Base-by-base conservation (phyloP, 768 basidiomycete species). In the Candolleomyces efflorescens region DNA sequence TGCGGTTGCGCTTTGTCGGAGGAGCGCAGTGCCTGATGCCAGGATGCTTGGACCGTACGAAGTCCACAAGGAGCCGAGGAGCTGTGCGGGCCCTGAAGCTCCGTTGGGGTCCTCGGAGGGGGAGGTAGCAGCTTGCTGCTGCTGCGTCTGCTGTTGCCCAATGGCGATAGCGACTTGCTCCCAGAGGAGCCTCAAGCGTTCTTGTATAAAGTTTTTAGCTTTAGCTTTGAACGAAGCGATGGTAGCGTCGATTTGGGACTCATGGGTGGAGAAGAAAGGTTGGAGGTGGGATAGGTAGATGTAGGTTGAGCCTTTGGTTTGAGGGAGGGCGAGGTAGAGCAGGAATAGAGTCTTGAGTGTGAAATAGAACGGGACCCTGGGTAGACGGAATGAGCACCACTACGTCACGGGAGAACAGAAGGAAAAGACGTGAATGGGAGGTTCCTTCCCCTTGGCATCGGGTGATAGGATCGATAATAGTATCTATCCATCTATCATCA, bases 301-400 rank as follows among this genome's bases (percentile, higher is more conserved):
- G 69, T 90, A 91, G 0, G 92, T 85, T 0, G 94, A 85, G 23
- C 95, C 94, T 62, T 85, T 86, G 0, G 91, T 92, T 67, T 95
- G 93, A 0, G 95, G 94, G 5, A 95, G 84, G 2, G 87, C 89
- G 50, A 98, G 85, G 72, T 93, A 96, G 58, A 96, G 84, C 46
- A 97, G 83, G 69, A 95, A 90, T 55, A 90, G 65, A 3, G 85
- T 86, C 75, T 95, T 96, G 64, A 92, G 57, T 26, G 86, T 73
- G 64, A 85, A 85, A 75, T 97, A 98, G 71, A 98, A 84, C 1
- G 94, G 94, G 48, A 98, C 81, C 92, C 93, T 93, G 67, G 24
- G 13, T 26, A 22, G 32, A 41, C 49, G 17, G 18, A 10, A 48
- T 27, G 27, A 59, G 43, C 20, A 27, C 13, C 4, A 18, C 18